phyloP scores from a whole-genome alignment of 1,139 yeast species.

The Geotrichum australiense region DNA sequence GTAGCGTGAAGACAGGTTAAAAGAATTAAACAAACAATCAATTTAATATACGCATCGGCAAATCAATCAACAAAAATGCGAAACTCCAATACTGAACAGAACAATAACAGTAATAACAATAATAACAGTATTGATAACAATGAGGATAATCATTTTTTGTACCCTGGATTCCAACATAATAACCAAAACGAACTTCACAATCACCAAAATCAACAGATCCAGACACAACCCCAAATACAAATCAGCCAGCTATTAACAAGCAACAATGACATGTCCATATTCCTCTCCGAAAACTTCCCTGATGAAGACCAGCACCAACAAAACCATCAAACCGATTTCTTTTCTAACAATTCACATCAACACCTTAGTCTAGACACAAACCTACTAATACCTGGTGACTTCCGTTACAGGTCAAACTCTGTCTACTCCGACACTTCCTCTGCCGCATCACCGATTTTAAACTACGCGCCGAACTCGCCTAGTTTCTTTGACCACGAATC shows the following conservation, averaged over 20 bases:
- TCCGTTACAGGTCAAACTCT: background rate
- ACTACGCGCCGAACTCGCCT: slow-evolving; percentile 1
- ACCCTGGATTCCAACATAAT: background rate
- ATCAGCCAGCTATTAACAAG: background rate
- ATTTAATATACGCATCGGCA: no score
- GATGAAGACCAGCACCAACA: slow-evolving; percentile 1
- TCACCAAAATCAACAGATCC: no score
- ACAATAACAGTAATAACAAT: background rate
- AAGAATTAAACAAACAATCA: no score
- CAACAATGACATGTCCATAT: background rate
- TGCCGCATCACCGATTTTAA: background rate
- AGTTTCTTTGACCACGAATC: background rate
- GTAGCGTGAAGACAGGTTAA: no score
- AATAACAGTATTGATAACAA: background rate
- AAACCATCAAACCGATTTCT: background rate
- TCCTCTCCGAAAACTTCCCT: background rate
- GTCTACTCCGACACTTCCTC: slow-evolving; percentile 1
- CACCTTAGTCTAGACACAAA: background rate
- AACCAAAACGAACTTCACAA: background rate
- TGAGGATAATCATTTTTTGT: background rate
- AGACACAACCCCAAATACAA: background rate
- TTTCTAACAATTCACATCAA: background rate
- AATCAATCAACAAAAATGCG: no score
- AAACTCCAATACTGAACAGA: background rate
- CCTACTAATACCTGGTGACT: background rate